Conservation (phyloP, 345 rosid genomes). For the Murraya paniculata region DNA sequence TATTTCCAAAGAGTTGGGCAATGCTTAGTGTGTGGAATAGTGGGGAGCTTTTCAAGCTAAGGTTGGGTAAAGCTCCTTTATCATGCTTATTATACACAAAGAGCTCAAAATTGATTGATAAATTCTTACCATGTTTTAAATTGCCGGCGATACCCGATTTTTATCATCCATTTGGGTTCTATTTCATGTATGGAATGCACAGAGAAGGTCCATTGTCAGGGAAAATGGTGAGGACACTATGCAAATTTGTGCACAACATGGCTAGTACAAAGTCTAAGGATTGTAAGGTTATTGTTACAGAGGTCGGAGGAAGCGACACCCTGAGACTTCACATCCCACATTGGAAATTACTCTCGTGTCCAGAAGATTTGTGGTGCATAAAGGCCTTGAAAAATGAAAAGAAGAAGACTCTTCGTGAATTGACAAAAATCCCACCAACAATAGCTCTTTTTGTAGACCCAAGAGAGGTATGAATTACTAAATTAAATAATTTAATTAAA, state of each 20-base stretch:
- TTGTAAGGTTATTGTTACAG: conserved; percentile 63
- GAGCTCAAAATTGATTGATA: conserved; percentile 39
- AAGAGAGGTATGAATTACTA: conserved; percentile 54
- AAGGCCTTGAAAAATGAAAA: conserved; percentile 50
- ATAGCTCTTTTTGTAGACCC: conserved; percentile 78
- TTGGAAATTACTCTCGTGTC: conserved; percentile 74
- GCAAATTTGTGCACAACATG: conserved; percentile 61
- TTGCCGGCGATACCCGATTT: conserved; percentile 55
- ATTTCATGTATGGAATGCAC: conserved; percentile 70
- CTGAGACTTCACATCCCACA: conserved; percentile 53
- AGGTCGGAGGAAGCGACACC: conserved; percentile 45
- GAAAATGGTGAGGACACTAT: conserved; percentile 49
- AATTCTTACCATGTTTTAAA: conserved; percentile 47
- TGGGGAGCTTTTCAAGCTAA: conserved; percentile 63
- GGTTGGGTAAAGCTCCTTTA: conserved; percentile 55
- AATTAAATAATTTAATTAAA: neutral
- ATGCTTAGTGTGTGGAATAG: conserved; percentile 84
- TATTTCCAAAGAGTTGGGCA: conserved; percentile 57
- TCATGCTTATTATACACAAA: conserved; percentile 51
- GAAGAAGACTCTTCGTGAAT: conserved; percentile 21
- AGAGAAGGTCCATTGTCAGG: conserved; percentile 57
- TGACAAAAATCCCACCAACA: conserved; percentile 30
- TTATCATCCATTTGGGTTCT: conserved; percentile 65
- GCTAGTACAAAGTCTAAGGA: conserved; percentile 40
- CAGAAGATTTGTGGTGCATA: conserved; percentile 84